Percentiles rank a stretch among this genome's conserved stretches.
These are phyloP conservation scores for Daedaleopsis nitida DNA, from an alignment of 768 basidiomycete species.

Conservation along the genomic window DNA sequence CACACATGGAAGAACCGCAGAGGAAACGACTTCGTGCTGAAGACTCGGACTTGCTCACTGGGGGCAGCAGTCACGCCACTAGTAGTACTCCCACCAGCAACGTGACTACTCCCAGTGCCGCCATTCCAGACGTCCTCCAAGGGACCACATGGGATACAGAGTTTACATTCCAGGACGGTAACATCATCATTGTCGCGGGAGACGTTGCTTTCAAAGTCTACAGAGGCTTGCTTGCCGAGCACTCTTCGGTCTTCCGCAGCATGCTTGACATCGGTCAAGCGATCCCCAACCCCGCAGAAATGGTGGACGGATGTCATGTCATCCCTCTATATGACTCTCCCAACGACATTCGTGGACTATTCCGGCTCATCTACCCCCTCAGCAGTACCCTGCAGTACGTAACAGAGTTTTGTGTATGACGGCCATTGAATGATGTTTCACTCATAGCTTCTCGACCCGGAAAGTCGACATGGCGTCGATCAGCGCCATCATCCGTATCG, in stretches of 20 bases:
- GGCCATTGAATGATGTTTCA: background rate
- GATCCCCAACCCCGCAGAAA: background rate
- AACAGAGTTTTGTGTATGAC: background rate
- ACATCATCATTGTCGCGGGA: conserved; percentile 8
- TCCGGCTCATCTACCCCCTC: background rate
- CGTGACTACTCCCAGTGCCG: background rate
- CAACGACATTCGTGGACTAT: background rate
- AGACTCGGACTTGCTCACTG: background rate
- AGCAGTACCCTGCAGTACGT: background rate
- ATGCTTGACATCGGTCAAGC: conserved; percentile 12
- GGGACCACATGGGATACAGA: background rate
- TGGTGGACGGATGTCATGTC: conserved; percentile 2
- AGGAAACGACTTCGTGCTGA: background rate
- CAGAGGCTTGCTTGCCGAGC: conserved; percentile 12
- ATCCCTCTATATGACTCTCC: background rate
- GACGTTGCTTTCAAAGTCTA: conserved; percentile 9
- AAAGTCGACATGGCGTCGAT: conserved; percentile 1
- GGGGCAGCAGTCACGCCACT: background rate
- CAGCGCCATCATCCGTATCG: conserved; percentile 6
- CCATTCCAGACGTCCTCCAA: background rate
- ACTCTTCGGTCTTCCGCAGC: conserved; percentile 17
- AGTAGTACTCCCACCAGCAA: background rate
- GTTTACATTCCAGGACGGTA: conserved; percentile 20
- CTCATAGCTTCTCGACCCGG: background rate
- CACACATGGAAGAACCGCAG: background rate